Evolutionary conservation across 805 yeast genomes (phyloP).

Genomic region (Nematodospora valgi): DNA sequence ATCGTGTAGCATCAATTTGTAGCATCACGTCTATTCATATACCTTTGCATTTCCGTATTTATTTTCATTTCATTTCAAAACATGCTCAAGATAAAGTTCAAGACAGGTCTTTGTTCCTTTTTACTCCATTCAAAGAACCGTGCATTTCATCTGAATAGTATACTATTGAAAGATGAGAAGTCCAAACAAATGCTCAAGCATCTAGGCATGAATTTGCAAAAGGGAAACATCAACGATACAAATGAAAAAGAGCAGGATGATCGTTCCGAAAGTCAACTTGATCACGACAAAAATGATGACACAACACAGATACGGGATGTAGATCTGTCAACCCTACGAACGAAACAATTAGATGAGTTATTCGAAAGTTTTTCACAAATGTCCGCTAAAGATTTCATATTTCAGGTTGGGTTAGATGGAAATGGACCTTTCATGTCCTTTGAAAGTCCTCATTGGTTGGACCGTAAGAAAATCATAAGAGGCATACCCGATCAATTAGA

Average conservation of each 20-base stretch:
- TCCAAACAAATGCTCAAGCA: conserved; percentile 26
- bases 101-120: too few relatives aligned
- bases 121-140: too few relatives aligned
- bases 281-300: background rate
- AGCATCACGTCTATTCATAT: too few relatives aligned
- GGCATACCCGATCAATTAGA: conserved; percentile 37
- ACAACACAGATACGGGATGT: background rate
- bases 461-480: conserved; percentile 27
- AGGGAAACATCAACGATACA: conserved; percentile 24
- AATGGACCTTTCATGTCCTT: conserved; percentile 33
- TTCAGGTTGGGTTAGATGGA: conserved; percentile 33
- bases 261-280: background rate
- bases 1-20: too few relatives aligned
- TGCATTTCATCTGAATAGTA: too few relatives aligned
- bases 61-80: too few relatives aligned
- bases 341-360: conserved; percentile 3
- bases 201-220: conserved; percentile 30
- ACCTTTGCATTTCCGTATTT: too few relatives aligned
- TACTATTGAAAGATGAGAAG: conserved; percentile 17
- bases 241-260: conserved; percentile 1
- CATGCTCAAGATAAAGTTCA: too few relatives aligned
- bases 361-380: conserved; percentile 17
- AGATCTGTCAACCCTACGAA: background rate
- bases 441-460: conserved; percentile 32
- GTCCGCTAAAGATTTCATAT: conserved; percentile 34